phyloP scores from a whole-genome alignment of 2,329 filamentous ascomycete genomes.

The Acrocalymma vagum region DNA sequence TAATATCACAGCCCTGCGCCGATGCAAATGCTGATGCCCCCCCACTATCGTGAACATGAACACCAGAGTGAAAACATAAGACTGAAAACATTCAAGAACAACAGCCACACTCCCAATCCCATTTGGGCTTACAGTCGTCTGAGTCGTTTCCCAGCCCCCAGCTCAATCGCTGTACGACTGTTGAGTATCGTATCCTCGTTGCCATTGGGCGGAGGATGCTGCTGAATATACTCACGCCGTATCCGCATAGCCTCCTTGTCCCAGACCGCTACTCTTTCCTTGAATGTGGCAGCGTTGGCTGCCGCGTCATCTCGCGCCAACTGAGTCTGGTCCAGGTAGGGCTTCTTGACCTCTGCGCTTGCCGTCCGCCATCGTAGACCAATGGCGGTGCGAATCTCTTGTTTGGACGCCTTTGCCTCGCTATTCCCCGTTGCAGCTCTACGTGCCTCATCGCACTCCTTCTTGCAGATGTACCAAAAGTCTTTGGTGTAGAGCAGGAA shows the following conservation, averaged over 20 bases:
- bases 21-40: slow-evolving; percentile 30
- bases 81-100: slow-evolving; percentile 2
- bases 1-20: slow-evolving; percentile 25
- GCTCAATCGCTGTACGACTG: slow-evolving; percentile 48
- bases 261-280: slow-evolving; percentile 73
- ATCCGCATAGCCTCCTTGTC: slow-evolving; percentile 68
- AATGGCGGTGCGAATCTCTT: slow-evolving; percentile 83
- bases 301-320: slow-evolving; percentile 73
- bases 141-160: slow-evolving; percentile 44
- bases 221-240: slow-evolving; percentile 52
- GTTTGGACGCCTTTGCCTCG: slow-evolving; percentile 70
- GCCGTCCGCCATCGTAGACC: slow-evolving; percentile 92
- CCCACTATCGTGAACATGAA: slow-evolving; percentile 23
- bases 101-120: neutral
- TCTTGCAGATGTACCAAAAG: slow-evolving; percentile 68
- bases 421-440: slow-evolving; percentile 70
- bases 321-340: slow-evolving; percentile 79
- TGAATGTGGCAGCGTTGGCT: slow-evolving; percentile 66
- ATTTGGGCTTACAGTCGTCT: slow-evolving; percentile 29
- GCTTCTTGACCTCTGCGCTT: slow-evolving; percentile 72
- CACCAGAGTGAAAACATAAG: slow-evolving; percentile 27
- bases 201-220: slow-evolving; percentile 40
- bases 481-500: slow-evolving; percentile 91
- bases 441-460: slow-evolving; percentile 73
- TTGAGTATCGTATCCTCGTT: slow-evolving; percentile 39